A percentile compares a stretch with the other conserved stretches of the same genome.
Conservation (phyloP, 1,284 basidiomycete genomes). For the Gomphus bonarii region DNA sequence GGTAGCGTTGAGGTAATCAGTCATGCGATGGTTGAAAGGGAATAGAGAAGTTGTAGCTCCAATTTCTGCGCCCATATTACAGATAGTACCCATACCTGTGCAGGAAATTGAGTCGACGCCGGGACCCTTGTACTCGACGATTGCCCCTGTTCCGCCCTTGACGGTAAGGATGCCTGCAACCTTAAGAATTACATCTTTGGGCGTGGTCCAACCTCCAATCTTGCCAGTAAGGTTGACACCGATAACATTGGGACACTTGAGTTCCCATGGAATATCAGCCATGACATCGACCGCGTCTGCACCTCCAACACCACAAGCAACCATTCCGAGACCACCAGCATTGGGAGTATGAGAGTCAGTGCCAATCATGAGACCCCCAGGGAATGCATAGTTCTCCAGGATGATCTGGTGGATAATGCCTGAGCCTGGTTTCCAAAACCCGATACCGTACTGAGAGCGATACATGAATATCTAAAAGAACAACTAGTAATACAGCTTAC, state of each 20-base stretch:
- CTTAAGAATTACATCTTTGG: constrained; percentile 97
- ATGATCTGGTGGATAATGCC: constrained; percentile 98
- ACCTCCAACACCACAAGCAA: constrained; percentile 98
- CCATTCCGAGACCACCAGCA: constrained; percentile 98
- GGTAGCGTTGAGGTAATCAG: constrained; percentile 87
- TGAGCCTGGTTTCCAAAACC: constrained; percentile 99
- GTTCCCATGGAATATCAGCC: constrained; percentile 96
- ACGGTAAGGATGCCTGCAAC: constrained; percentile 96
- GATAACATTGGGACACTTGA: constrained; percentile 98
- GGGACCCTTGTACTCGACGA: constrained; percentile 89
- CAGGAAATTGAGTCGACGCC: constrained; percentile 95
- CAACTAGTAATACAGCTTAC: constrained; percentile 26
- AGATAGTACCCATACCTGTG: constrained; percentile 99
- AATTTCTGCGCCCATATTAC: constrained; percentile 99
- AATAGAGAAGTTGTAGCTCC: constrained; percentile 98
- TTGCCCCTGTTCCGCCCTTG: constrained; percentile 96
- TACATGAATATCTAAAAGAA: constrained; percentile 8
- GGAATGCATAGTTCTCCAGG: constrained; percentile 98
- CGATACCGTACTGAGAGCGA: constrained; percentile 75
- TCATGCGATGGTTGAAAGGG: constrained; percentile 97
- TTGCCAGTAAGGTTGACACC: constrained; percentile 96
- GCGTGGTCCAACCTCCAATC: constrained; percentile 94
- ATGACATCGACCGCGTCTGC: constrained; percentile 99
- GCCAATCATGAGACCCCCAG: constrained; percentile 98
- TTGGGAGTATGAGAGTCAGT: constrained; percentile 99